phyloP scores from a whole-genome alignment of 2,329 filamentous ascomycete genomes.

The Furcasterigmium sp. region DNA sequence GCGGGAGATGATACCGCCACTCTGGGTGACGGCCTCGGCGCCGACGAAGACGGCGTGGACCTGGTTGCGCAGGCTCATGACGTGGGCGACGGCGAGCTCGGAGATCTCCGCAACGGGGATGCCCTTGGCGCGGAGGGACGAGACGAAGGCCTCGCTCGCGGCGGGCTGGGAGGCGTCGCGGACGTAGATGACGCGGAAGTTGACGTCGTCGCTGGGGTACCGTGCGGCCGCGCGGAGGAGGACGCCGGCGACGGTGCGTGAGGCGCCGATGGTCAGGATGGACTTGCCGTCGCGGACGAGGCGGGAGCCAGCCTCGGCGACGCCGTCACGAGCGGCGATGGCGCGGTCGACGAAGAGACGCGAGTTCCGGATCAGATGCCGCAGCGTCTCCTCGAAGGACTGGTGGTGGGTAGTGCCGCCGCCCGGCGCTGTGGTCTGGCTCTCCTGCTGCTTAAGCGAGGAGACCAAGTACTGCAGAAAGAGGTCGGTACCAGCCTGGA shows the following conservation, averaged over 20 bases:
- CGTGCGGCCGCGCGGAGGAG: conserved; percentile 66
- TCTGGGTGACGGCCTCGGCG: conserved; percentile 85
- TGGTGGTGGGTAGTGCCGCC: conserved; percentile 18
- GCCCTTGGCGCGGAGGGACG: conserved; percentile 63
- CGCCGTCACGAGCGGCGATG: conserved; percentile 77
- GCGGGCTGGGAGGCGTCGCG: conserved; percentile 47
- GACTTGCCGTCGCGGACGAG: conserved; percentile 75
- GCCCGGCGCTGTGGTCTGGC: conserved; percentile 17
- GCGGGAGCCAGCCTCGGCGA: conserved; percentile 71
- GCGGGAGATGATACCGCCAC: conserved; percentile 85
- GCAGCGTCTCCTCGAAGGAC: conserved; percentile 74
- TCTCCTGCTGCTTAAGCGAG: conserved; percentile 54
- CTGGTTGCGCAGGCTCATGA: conserved; percentile 47
- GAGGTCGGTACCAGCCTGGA: conserved; percentile 89
- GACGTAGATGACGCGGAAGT: conserved; percentile 82
- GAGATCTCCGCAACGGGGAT: conserved; percentile 67
- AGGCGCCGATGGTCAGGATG: conserved; percentile 88
- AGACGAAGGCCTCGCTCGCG: conserved; percentile 68
- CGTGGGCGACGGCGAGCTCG: conserved; percentile 69
- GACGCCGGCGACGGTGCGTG: conserved; percentile 74
- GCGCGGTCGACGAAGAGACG: conserved; percentile 82
- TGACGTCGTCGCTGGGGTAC: conserved; percentile 48
- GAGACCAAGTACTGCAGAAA: conserved; percentile 92
- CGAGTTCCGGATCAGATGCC: conserved; percentile 80
- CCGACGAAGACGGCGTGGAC: conserved; percentile 65